These are phyloP conservation scores for Vanrija pseudolonga DNA, from an alignment of 1,284 basidiomycete species.

Conservation along the genomic window DNA sequence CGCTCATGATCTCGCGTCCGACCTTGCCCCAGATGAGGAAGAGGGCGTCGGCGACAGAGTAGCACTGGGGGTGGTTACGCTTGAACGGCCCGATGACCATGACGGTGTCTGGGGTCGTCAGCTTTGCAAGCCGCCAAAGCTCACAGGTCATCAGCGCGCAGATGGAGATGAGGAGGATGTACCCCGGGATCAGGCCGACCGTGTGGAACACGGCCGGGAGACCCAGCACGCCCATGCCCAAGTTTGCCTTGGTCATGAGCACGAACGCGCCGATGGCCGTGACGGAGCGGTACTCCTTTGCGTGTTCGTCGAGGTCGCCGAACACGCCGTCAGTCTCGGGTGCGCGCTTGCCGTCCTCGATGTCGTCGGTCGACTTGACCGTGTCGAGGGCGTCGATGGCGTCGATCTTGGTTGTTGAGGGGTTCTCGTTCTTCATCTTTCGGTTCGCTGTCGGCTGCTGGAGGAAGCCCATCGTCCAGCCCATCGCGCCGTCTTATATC, in stretches of 20 bases:
- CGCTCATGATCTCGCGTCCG: conserved; percentile 20
- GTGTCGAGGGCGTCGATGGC: background rate
- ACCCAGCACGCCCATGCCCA: conserved; percentile 35
- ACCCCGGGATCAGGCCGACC: conserved; percentile 33
- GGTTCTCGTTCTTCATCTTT: too few species aligned
- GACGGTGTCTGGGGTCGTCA: conserved; percentile 4
- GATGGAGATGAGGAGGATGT: conserved; percentile 31
- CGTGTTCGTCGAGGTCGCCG: conserved; percentile 20
- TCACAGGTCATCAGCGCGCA: conserved; percentile 2
- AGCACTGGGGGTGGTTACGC: conserved; percentile 18
- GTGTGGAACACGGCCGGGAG: conserved; percentile 33
- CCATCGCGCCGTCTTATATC: too few species aligned
- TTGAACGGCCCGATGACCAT: conserved; percentile 25
- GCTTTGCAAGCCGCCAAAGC: background rate
- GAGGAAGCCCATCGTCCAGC: too few species aligned
- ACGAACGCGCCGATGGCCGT: conserved; percentile 13
- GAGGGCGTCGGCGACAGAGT: conserved; percentile 28
- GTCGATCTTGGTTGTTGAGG: too few species aligned
- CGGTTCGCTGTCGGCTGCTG: too few species aligned
- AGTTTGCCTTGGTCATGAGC: conserved; percentile 32
- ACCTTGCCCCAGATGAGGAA: conserved; percentile 23
- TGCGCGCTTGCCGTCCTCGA: background rate
- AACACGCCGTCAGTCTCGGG: conserved; percentile 24
- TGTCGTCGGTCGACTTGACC: background rate
- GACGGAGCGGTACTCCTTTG: conserved; percentile 29